Conservation (phyloP, 1,139 yeast genomes). For the Candida sanyaensis region DNA sequence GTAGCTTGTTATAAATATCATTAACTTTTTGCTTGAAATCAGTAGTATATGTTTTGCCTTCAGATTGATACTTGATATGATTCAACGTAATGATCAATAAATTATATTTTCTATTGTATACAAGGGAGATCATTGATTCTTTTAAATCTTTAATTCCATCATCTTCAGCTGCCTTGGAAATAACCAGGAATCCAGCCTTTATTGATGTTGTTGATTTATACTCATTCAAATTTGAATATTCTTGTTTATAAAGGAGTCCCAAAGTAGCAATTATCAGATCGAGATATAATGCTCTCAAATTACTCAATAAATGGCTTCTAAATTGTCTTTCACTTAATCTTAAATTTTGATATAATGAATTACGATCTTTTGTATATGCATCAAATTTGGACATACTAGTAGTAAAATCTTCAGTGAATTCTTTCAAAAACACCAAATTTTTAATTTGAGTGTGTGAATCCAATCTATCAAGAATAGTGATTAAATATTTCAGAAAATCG, state of each 20-base stretch:
- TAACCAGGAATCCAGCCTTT: conserved; percentile 16
- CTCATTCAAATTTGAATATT: conserved; percentile 34
- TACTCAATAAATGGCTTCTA: conserved; percentile 36
- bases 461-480: conserved; percentile 24
- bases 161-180: conserved; percentile 6
- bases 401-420: conserved; percentile 35
- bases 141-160: conserved; percentile 10
- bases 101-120: conserved; percentile 15
- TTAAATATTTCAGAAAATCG: conserved; percentile 38
- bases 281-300: conserved; percentile 37
- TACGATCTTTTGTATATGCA: conserved; percentile 10
- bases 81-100: conserved; percentile 25
- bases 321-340: conserved; percentile 34
- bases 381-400: conserved; percentile 23
- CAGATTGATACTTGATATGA: conserved; percentile 17
- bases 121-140: conserved; percentile 13
- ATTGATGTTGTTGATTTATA: conserved; percentile 27
- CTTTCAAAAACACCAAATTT: conserved; percentile 38
- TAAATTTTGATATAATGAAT: conserved; percentile 9
- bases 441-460: conserved; percentile 24
- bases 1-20: conserved; percentile 20
- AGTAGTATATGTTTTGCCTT: conserved; percentile 9
- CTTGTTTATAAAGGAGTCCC: conserved; percentile 32
- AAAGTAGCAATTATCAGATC: conserved; percentile 44
- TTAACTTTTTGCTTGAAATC: conserved; percentile 15